A percentile compares a stretch with the other conserved stretches of the same genome.
Conservation (phyloP, 495 filamentous ascomycete genomes). For the Glutinoglossum americanum region DNA sequence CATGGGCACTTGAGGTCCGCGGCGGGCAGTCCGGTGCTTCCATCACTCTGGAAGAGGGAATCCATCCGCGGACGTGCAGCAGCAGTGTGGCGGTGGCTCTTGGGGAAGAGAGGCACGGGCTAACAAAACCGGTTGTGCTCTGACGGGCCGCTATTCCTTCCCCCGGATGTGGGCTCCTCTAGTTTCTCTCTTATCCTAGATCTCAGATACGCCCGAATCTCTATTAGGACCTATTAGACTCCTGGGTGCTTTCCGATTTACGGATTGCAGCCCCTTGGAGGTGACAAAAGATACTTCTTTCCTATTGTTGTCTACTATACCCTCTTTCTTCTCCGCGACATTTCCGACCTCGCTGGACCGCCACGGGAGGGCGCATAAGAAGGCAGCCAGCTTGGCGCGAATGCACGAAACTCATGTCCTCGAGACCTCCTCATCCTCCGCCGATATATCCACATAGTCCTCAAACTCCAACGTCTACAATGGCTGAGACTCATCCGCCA, state of each 20-base stretch:
- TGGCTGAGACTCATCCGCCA: conserved; percentile 11
- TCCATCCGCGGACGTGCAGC: neutral
- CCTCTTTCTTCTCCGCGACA: neutral
- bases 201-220: neutral
- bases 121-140: neutral
- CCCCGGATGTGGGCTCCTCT: neutral
- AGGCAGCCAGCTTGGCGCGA: neutral
- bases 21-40: neutral
- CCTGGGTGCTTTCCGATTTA: neutral
- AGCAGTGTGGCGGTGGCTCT: neutral
- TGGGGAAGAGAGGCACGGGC: neutral
- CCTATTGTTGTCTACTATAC: neutral
- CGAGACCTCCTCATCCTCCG: conserved; percentile 14
- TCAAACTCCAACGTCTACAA: conserved; percentile 10
- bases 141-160: neutral
- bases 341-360: neutral
- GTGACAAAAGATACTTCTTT: neutral
- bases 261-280: neutral
- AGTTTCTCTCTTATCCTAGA: neutral
- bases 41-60: neutral
- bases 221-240: neutral
- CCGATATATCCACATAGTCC: conserved; percentile 10
- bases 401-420: conserved; percentile 6
- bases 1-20: neutral
- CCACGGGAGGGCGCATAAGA: neutral